phyloP scores from a whole-genome alignment of 2,329 filamentous ascomycete genomes.

The Diaporthe longicolla region DNA sequence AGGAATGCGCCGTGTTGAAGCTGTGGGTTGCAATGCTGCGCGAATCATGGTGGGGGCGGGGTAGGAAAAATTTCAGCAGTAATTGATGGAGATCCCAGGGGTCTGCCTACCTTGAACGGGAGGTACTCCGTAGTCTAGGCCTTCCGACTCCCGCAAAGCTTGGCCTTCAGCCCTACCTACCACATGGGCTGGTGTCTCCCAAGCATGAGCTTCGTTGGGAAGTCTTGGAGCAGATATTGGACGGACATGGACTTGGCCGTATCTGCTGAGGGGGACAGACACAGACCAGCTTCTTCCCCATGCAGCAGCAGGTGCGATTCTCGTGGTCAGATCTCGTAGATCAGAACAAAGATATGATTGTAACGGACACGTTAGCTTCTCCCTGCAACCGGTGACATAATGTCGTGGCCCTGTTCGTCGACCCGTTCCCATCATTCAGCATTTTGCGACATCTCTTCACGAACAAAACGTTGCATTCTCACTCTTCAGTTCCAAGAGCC shows the following conservation, averaged over 20 bases:
- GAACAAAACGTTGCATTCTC: not conserved
- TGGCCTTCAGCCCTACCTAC: constrained; percentile 35
- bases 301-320: not conserved
- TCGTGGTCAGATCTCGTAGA: not conserved
- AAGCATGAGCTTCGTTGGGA: not conserved
- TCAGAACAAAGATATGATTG: not conserved
- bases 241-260: not conserved
- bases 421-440: constrained; percentile 2
- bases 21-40: not conserved
- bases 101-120: constrained; percentile 12
- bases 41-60: constrained; percentile 39
- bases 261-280: not conserved
- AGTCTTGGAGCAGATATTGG: not conserved
- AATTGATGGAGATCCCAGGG: constrained; percentile 37
- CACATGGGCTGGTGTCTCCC: constrained; percentile 7
- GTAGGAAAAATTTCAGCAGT: constrained; percentile 30
- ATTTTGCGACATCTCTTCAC: not conserved
- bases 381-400: constrained; percentile 7
- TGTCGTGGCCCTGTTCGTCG: not conserved
- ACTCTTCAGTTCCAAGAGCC: not conserved
- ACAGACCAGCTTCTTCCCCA: too few relatives aligned
- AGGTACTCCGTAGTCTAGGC: constrained; percentile 24
- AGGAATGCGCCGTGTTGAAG: not conserved
- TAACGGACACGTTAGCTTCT: not conserved
- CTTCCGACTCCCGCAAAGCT: constrained; percentile 32